phyloP scores from a whole-genome alignment of 2,329 filamentous ascomycete species.

The Nemania bipapillata region DNA sequence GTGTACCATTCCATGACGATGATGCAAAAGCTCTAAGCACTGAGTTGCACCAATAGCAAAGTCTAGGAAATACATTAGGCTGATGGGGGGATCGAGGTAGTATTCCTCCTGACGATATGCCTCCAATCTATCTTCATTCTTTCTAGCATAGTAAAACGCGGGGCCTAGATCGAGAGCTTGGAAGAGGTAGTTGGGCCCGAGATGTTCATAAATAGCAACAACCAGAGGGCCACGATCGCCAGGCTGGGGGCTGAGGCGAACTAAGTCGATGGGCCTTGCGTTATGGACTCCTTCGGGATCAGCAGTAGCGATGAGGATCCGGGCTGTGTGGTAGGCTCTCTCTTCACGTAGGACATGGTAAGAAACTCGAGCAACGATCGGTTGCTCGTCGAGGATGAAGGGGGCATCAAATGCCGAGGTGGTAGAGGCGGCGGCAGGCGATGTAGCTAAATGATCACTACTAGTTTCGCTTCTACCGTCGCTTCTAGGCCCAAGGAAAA shows the following conservation, averaged over 20 bases:
- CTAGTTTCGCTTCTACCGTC: slow-evolving; percentile 56
- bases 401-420: slow-evolving; percentile 61
- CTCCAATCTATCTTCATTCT: slow-evolving; percentile 63
- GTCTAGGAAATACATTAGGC: slow-evolving; percentile 81
- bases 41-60: slow-evolving; percentile 90
- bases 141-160: slow-evolving; percentile 70
- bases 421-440: slow-evolving; percentile 48
- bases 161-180: slow-evolving; percentile 81
- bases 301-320: slow-evolving; percentile 74
- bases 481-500: slow-evolving; percentile 53
- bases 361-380: slow-evolving; percentile 83
- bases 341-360: slow-evolving; percentile 85
- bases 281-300: slow-evolving; percentile 81
- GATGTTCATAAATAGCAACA: slow-evolving; percentile 82
- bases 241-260: slow-evolving; percentile 74
- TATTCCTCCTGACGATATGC: slow-evolving; percentile 59
- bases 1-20: slow-evolving; percentile 85
- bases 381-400: slow-evolving; percentile 64
- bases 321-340: slow-evolving; percentile 84
- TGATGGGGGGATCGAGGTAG: slow-evolving; percentile 68
- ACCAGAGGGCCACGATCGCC: slow-evolving; percentile 77
- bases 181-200: slow-evolving; percentile 77
- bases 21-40: slow-evolving; percentile 89
- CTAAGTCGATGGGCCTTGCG: slow-evolving; percentile 80
- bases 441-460: slow-evolving; percentile 55